phyloP scores from a whole-genome alignment of 169 alveolate species.

The Cystoisospora suis region DNA sequence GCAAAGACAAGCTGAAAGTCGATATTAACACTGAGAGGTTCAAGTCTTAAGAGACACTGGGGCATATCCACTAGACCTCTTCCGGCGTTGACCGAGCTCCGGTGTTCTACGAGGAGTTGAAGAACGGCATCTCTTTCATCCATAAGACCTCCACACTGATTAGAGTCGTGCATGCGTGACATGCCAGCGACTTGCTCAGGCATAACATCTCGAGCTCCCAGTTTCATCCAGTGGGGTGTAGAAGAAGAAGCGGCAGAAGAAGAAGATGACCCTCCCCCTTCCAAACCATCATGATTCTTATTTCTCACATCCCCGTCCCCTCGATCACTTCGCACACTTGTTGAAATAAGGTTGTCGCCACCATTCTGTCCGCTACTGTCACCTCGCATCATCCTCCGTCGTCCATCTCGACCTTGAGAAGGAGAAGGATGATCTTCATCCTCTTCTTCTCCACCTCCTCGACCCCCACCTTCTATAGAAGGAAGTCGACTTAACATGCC shows the following conservation, averaged over 20 bases:
- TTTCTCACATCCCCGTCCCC: no score
- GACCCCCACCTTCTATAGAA: constrained; percentile 11
- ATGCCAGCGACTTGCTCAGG: constrained; percentile 29
- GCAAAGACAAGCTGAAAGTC: constrained; percentile 58
- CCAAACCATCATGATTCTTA: no score
- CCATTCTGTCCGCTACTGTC: not conserved
- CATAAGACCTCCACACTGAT: constrained; percentile 5
- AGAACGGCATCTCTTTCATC: constrained; percentile 50
- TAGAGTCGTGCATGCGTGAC: not conserved
- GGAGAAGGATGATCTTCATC: no score
- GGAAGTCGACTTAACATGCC: no score
- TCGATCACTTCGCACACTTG: no score
- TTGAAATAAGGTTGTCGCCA: no score
- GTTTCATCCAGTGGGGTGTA: not conserved
- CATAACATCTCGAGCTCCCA: not conserved
- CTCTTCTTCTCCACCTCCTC: not conserved
- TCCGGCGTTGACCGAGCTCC: constrained; percentile 26
- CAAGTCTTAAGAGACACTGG: constrained; percentile 47
- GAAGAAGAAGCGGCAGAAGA: no score
- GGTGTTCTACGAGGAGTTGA: constrained; percentile 33
- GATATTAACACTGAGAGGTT: constrained; percentile 53
- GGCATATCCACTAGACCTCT: constrained; percentile 55
- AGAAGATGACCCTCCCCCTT: no score
- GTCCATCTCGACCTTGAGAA: no score
- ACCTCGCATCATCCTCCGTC: not conserved